These are phyloP conservation scores for Vigna nakashimae DNA, from an alignment of 306 rosid species.

Conservation along the genomic window DNA sequence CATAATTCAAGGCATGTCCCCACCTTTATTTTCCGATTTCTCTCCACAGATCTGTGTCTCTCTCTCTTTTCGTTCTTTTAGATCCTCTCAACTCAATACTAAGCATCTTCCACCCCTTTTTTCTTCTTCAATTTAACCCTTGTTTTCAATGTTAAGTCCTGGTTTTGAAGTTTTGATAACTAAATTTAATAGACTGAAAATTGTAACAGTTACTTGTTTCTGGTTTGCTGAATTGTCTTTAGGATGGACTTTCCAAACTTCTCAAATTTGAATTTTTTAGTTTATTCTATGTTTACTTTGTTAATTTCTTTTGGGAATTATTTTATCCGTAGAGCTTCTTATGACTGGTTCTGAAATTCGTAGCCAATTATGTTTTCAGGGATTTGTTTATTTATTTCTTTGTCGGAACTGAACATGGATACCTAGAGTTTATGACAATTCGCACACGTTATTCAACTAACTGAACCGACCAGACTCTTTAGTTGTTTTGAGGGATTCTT, in stretches of 20 bases:
- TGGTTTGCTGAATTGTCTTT: not conserved
- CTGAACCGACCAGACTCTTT: too few relatives aligned
- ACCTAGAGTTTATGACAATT: too few relatives aligned
- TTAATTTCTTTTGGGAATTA: not conserved
- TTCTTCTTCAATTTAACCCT: not conserved
- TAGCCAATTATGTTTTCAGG: not conserved
- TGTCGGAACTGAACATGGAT: too few relatives aligned
- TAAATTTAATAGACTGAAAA: not conserved
- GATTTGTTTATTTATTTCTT: not conserved
- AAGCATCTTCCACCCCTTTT: conserved; percentile 3
- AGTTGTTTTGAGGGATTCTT: not conserved
- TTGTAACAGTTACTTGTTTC: not conserved
- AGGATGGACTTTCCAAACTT: not conserved
- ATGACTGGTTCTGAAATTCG: not conserved
- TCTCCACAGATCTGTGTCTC: not conserved
- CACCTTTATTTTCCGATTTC: not conserved
- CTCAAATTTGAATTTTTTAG: not conserved
- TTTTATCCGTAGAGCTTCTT: not conserved
- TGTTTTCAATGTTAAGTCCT: not conserved
- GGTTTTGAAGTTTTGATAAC: not conserved
- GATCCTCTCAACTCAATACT: not conserved
- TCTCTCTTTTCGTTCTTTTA: not conserved
- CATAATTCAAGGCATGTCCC: conserved; percentile 44
- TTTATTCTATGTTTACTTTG: not conserved
- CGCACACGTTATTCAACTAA: too few relatives aligned